Base-by-base conservation (phyloP, 768 basidiomycete genomes). In the Cystofilobasidium bisporidii region DNA sequence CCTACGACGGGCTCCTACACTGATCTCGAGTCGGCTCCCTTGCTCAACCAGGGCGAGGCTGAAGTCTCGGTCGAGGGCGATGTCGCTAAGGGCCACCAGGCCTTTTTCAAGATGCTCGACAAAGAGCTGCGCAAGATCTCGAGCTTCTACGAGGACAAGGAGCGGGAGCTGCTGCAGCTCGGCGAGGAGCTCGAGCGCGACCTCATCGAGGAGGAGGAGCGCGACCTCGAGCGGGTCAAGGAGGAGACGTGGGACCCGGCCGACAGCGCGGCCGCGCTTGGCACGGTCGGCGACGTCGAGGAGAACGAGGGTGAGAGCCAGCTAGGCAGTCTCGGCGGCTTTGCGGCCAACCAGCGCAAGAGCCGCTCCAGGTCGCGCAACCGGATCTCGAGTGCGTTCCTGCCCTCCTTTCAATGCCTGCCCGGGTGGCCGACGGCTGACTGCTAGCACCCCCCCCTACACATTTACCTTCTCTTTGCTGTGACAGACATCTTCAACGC, bases 81-180 rank as follows among this genome's bases (percentile, higher is more conserved):
- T 9, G 32, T 56, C 48, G 30, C 60, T 9, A 36, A 41, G 9
- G 40, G 38, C 56, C 60, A 61, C 43, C 48, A 68, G 41, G 55
- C 67, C 14, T 68, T 68, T 61, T 68, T 68, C 61, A 41, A 63
- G 32, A 80, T 91, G 0, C 81, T 96, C 36, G 87, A 96, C 76
- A 80, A 82, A 69, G 92, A 99, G 73, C 80, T 93, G 36, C 80
- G 81, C 73, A 96, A 92, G 81, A 86, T 97, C 22, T 78, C 80
- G 26, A 63, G 79, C 0, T 98, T 98, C 76, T 98, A 97, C 76
- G 81, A 82, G 57, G 73, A 77, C 2, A 89, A 93, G 76, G 86
- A 89, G 73, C 82, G 80, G 55, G 88, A 92, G 59, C 78, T 96
- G 24, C 59, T 72, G 33, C 67, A 69, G 32, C 71, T 76, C 20